These are phyloP conservation scores for Tripterygium wilfordii DNA, from an alignment of 177 flowering plant genomes.

Conservation along the genomic window DNA sequence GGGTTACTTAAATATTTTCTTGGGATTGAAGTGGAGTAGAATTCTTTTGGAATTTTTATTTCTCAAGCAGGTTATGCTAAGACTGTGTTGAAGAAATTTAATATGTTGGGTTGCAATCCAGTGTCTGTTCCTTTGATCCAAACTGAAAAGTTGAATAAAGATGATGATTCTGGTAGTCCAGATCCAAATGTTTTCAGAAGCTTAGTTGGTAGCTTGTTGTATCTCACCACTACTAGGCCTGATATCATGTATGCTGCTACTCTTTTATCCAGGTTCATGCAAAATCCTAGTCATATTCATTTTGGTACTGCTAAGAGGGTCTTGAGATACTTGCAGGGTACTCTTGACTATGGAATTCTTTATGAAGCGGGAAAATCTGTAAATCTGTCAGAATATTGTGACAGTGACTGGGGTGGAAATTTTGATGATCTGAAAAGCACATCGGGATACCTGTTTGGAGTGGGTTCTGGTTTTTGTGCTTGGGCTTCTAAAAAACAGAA, in stretches of 20 bases:
- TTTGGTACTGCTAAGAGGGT: slow-evolving; percentile 1
- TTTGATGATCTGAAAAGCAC: neutral
- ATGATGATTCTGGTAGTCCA: too few relatives aligned
- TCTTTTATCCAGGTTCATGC: neutral
- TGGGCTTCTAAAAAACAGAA: neutral
- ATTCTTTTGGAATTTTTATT: neutral
- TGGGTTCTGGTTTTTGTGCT: neutral
- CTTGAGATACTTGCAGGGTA: slow-evolving; percentile 1
- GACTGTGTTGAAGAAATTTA: neutral
- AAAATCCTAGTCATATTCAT: neutral
- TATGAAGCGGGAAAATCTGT: neutral
- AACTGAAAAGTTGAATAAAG: neutral
- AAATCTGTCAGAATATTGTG: neutral
- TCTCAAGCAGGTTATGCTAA: neutral
- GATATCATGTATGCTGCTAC: neutral
- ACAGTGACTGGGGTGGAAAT: neutral
- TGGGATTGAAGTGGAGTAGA: neutral
- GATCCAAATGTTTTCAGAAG: neutral
- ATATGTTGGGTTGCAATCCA: neutral
- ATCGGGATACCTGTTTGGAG: neutral
- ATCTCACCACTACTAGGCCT: neutral
- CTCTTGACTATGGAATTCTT: neutral
- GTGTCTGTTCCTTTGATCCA: neutral
- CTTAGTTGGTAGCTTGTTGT: neutral
- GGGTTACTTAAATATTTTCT: neutral